Base-by-base conservation (phyloP, 2,329 filamentous ascomycete genomes). In the Hymenoscyphus fructigenus region DNA sequence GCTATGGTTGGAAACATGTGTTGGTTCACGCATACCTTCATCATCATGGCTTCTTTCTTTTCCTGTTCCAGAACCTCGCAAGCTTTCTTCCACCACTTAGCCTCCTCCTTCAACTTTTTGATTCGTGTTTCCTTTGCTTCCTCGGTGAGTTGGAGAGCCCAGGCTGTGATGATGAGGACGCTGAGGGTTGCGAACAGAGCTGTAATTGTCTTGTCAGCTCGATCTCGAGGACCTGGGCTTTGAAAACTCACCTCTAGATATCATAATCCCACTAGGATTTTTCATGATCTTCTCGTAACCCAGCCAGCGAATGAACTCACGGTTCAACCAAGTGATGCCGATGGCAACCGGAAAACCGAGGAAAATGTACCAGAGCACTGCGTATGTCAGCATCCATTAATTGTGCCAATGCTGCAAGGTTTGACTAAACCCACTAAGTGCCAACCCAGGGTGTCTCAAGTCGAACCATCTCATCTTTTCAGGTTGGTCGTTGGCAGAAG, bases 241-340 rank as follows among this genome's bases (percentile, higher is more conserved):
- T 12, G 20, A 9, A 53, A 65, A 66, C 4, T 63, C 2, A 15
- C 41, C 2, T 6, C 59, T 20, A 4, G 32, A 56, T n/a, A 61
- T 14, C 5, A 63, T 5, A 29, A 65, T 61, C 3, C 66, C 65
- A 4, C 41, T 38, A 1, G 62, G 64, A 32, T 41, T 59, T 29
- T 56, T 56, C 59, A 67, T 67, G 29, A 67, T 47, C 29, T 67
- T 60, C 23, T 67, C 66, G 17, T 64, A 67, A 20, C 66, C 68
- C 23, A 66, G 3, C 5, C 0, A 29, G 23, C 28, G 29, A 38
- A 65, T 5, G 38, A 61, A 32, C 5, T 3, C n/a, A 36, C 34
- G 61, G 56, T 41, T 59, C 41, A 44, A 10, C 44, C 15, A n/a
- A 5, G 66, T 61, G 15, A 70, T 29, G 3, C 59, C 3, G 55